Evolutionary conservation across 768 basidiomycete species (phyloP).

Genomic region (Terana coerulea): DNA sequence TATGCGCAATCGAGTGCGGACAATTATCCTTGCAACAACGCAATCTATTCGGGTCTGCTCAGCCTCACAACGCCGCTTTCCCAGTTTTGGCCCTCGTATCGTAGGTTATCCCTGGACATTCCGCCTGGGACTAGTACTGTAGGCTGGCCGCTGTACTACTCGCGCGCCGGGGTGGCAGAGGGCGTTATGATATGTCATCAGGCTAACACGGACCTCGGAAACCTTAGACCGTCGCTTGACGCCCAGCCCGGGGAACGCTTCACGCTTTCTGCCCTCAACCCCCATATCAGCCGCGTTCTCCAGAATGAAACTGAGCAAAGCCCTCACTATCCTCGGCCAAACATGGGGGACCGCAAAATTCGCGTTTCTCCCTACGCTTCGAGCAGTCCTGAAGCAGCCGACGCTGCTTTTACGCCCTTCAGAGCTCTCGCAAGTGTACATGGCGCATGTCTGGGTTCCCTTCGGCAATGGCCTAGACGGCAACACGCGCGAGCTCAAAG

Average conservation of each 20-base stretch:
- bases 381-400: slow-evolving; percentile 37
- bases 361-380: slow-evolving; percentile 45
- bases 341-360: slow-evolving; percentile 34
- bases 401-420: slow-evolving; percentile 41
- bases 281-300: not conserved
- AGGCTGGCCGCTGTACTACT: no score
- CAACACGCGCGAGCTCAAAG: slow-evolving; percentile 37
- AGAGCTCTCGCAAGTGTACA: slow-evolving; percentile 49
- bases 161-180: no score
- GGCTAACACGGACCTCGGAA: not conserved
- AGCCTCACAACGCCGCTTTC: no score
- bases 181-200: no score
- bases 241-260: not conserved
- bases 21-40: no score
- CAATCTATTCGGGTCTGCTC: no score
- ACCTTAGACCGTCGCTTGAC: not conserved
- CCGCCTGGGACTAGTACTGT: no score
- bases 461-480: slow-evolving; percentile 49
- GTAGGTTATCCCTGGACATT: no score
- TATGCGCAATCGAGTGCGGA: no score
- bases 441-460: slow-evolving; percentile 51
- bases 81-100: no score
- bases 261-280: not conserved
- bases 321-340: slow-evolving; percentile 39
- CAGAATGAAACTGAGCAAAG: slow-evolving; percentile 45